Base-by-base conservation (phyloP, 441 rosid genomes). In the Macaranga tanarius region DNA sequence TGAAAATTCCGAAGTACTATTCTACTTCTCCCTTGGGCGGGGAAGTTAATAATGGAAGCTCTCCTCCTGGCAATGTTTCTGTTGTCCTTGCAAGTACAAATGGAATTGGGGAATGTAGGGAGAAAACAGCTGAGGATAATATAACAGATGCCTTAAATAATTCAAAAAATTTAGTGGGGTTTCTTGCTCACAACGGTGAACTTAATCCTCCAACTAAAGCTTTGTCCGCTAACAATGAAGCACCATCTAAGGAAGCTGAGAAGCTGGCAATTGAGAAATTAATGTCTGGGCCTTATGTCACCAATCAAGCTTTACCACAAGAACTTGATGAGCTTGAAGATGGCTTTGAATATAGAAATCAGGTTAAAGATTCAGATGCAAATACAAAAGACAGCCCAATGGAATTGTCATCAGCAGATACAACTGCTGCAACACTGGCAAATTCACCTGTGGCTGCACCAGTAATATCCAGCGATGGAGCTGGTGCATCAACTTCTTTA, bases 301-400 rank as follows among this genome's bases (percentile, higher is more conserved):
- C 78, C 62, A 82, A 73, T 73, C 94, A 84, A 77, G 84, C 87
- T 64, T 73, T 70, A 66, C 74, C 75, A n/a, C 86, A 87, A 78
- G 98, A 89, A 84, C 85, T 77, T 60, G 90, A 90, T 69, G 95
- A 91, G 74, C 91, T 87, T 73, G 96, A 87, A 76, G 91, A 87
- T 77, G 87, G 80, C 77, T 74, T 82, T 45, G 87, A 77, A 31
- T 78, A 64, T 67, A 81, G 75, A 56, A 83, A 81, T 71, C 86
- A 79, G 78, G 80, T 79, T 52, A 79, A 82, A 69, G 80, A 77
- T 62, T 65, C 64, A 15, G 71, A 61, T 20, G 70, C 71, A 61
- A 71, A 67, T 76, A 68, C 75, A 67, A 82, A 67, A 26, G 73
- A 40, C 58, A 77, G 76, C 57, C 75, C 67, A 31, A 48, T 57